Evolutionary conservation across 257 asterid genomes (phyloP).

Genomic region (Solanum appendiculatum): DNA sequence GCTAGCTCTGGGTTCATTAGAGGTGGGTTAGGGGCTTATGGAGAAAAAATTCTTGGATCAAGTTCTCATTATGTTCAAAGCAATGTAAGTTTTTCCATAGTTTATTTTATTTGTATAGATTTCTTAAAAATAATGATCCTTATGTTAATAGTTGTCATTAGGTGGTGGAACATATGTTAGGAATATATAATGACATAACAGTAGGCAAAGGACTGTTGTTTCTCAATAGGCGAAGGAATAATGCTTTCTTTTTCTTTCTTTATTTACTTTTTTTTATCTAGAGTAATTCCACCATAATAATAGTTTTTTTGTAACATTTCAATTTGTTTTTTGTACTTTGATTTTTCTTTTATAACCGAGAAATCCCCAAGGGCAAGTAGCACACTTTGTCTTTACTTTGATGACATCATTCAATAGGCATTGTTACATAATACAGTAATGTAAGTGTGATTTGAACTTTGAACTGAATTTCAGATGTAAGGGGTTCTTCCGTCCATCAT

Average conservation of each 20-base stretch:
- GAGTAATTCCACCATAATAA: neutral
- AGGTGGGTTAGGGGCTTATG: constrained; percentile 5
- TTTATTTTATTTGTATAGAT: neutral
- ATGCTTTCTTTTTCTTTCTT: neutral
- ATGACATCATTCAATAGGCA: neutral
- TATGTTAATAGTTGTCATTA: neutral
- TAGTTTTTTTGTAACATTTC: neutral
- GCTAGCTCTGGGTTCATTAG: constrained; percentile 6
- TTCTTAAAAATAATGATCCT: neutral
- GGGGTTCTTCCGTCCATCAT: neutral
- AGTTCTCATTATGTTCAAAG: constrained; percentile 10
- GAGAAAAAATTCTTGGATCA: constrained; percentile 8
- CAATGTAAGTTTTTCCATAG: neutral
- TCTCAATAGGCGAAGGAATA: neutral
- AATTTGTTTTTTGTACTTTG: neutral
- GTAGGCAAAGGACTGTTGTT: neutral
- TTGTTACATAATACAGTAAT: neutral
- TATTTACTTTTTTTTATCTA: neutral
- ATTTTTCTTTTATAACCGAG: neutral
- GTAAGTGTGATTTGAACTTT: neutral
- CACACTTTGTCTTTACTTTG: neutral
- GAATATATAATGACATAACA: neutral
- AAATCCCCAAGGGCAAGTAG: neutral
- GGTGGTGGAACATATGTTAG: neutral
- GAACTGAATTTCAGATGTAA: neutral